phyloP scores from a whole-genome alignment of 345 rosid genomes.

The Brassica carinata region DNA sequence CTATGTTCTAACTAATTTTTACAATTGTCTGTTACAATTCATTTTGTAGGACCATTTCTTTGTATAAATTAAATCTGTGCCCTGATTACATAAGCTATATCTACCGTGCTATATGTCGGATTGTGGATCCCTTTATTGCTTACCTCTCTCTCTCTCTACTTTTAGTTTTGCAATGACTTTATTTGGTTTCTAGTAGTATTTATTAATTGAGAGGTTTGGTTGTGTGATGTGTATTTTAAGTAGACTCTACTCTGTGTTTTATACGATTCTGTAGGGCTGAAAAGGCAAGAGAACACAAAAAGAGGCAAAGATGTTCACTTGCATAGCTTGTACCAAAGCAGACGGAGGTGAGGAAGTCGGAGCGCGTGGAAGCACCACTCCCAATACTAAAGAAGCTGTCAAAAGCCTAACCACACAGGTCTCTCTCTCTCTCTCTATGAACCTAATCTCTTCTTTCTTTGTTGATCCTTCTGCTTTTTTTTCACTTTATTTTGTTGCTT shows the following conservation, averaged over 20 bases:
- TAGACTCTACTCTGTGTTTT: slow-evolving; percentile 14
- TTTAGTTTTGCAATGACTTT: background rate
- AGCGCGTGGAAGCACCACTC: slow-evolving; percentile 80
- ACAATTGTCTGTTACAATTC: slow-evolving; percentile 28
- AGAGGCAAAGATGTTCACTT: slow-evolving; percentile 71
- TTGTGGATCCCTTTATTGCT: slow-evolving; percentile 11
- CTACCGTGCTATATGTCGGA: slow-evolving; percentile 31
- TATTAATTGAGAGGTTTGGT: slow-evolving; percentile 22
- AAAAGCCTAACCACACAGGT: slow-evolving; percentile 99
- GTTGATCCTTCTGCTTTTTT: slow-evolving; percentile 19
- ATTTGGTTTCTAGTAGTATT: background rate
- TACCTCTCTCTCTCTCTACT: slow-evolving; percentile 3
- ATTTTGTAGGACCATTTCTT: slow-evolving; percentile 8
- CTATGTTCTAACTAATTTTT: slow-evolving; percentile 33
- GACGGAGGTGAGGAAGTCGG: slow-evolving; percentile 78
- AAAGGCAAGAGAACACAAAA: slow-evolving; percentile 5
- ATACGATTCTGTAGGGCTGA: slow-evolving; percentile 25
- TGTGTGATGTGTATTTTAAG: slow-evolving; percentile 15
- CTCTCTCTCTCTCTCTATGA: slow-evolving; percentile 11
- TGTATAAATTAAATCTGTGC: slow-evolving; percentile 9
- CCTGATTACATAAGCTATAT: slow-evolving; percentile 27
- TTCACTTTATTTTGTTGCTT: slow-evolving; percentile 27
- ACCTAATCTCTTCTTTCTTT: slow-evolving; percentile 26
- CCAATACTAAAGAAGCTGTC: slow-evolving; percentile 94
- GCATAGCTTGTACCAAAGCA: slow-evolving; percentile 94